These are phyloP conservation scores for Ophiostoma tasmaniense DNA, from an alignment of 2,329 filamentous ascomycete genomes.

Conservation along the genomic window DNA sequence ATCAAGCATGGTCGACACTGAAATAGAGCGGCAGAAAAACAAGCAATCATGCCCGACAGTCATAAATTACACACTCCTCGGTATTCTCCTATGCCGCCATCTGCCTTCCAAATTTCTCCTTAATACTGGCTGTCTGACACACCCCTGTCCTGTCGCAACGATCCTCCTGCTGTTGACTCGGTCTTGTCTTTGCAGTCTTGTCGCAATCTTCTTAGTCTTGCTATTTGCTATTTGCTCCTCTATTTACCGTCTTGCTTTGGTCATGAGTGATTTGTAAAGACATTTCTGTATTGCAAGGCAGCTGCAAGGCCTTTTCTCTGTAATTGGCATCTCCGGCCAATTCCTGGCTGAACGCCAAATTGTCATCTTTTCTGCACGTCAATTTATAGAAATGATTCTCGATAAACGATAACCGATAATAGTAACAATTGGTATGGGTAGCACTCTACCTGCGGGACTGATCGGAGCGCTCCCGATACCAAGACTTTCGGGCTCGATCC, in stretches of 20 bases:
- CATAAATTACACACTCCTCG: not conserved
- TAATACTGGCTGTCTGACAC: not conserved
- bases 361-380: not conserved
- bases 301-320: no score
- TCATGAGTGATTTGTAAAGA: not conserved
- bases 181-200: not conserved
- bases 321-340: not conserved
- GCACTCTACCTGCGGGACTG: not conserved
- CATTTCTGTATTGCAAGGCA: not conserved
- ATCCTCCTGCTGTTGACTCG: not conserved
- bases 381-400: not conserved
- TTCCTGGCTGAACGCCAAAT: not conserved
- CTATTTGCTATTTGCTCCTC: no score
- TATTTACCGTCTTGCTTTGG: not conserved
- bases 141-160: not conserved
- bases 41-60: not conserved
- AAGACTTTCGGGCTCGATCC: slow-evolving; percentile 1
- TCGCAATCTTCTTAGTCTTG: not conserved
- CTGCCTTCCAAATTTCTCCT: not conserved
- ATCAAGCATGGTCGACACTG: not conserved
- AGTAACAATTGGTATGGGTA: not conserved
- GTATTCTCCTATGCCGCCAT: not conserved
- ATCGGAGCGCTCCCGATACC: slow-evolving; percentile 6
- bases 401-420: not conserved
- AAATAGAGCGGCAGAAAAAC: not conserved